Conservation (phyloP, 225 moss, liverwort and hornwort genomes). For the Pleurozium schreberi region DNA sequence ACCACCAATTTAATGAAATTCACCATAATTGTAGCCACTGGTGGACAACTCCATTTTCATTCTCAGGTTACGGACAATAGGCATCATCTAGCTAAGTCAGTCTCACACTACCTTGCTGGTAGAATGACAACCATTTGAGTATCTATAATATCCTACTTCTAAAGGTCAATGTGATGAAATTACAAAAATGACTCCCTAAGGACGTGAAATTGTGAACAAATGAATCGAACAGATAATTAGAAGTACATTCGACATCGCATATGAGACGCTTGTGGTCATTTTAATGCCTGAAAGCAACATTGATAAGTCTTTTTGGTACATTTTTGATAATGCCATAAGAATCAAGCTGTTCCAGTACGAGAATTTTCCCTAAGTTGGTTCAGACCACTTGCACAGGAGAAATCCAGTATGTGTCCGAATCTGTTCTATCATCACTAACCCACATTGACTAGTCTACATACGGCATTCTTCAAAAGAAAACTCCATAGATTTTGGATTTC, state of each 20-base stretch:
- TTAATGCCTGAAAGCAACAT: background rate
- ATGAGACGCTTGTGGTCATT: background rate
- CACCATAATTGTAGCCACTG: background rate
- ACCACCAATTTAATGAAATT: no score
- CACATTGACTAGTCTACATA: background rate
- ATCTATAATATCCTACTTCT: background rate
- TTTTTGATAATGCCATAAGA: background rate
- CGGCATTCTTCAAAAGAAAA: background rate
- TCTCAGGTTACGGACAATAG: background rate
- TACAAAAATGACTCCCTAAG: no score
- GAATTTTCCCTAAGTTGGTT: background rate
- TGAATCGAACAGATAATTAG: background rate
- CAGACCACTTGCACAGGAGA: background rate
- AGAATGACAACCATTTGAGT: background rate
- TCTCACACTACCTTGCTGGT: background rate
- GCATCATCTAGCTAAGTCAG: no score
- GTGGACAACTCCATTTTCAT: background rate
- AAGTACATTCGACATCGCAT: background rate
- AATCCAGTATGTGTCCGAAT: background rate
- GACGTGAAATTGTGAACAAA: background rate
- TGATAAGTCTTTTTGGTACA: background rate
- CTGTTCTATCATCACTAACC: background rate
- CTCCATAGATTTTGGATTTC: background rate
- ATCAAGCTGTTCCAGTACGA: background rate
- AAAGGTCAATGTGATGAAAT: background rate